Conservation (phyloP, 2,329 filamentous ascomycete species). For the Cordyceps pruinosa region DNA sequence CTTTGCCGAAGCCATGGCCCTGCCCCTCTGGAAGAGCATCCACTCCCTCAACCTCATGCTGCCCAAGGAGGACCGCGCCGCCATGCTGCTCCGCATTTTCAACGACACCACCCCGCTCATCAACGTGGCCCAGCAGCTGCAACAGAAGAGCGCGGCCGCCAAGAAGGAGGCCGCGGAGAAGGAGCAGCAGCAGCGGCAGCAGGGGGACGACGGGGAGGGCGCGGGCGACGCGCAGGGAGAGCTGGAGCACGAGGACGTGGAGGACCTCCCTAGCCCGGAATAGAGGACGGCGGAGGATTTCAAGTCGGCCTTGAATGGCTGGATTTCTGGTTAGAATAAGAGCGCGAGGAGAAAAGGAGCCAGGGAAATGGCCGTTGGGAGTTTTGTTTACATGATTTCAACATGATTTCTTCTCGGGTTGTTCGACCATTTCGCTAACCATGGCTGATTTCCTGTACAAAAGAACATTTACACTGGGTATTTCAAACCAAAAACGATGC, state of each 20-base stretch:
- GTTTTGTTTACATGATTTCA: neutral
- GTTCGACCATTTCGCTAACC: no score
- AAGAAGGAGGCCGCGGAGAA: constrained; percentile 18
- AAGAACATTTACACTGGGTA: neutral
- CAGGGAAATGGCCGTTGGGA: constrained; percentile 9
- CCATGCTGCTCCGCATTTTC: constrained; percentile 85
- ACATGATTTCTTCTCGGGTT: neutral
- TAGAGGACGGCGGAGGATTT: constrained; percentile 14
- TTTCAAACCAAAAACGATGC: neutral
- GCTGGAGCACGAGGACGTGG: constrained; percentile 19
- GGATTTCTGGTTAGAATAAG: constrained; percentile 3
- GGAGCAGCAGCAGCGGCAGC: constrained; percentile 12
- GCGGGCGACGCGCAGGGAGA: neutral
- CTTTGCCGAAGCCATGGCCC: constrained; percentile 70
- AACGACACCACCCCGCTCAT: constrained; percentile 82
- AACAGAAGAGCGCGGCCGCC: constrained; percentile 18
- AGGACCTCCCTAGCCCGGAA: constrained; percentile 33
- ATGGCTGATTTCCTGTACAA: constrained; percentile 14
- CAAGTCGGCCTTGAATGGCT: neutral
- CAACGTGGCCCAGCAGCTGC: constrained; percentile 46
- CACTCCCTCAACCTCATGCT: constrained; percentile 94
- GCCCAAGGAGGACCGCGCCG: constrained; percentile 89
- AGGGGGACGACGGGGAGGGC: constrained; percentile 5
- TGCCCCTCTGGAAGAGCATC: constrained; percentile 91
- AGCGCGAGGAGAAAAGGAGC: neutral